Conservation (phyloP, 2,329 filamentous ascomycete species). For the Phoma sp. region DNA sequence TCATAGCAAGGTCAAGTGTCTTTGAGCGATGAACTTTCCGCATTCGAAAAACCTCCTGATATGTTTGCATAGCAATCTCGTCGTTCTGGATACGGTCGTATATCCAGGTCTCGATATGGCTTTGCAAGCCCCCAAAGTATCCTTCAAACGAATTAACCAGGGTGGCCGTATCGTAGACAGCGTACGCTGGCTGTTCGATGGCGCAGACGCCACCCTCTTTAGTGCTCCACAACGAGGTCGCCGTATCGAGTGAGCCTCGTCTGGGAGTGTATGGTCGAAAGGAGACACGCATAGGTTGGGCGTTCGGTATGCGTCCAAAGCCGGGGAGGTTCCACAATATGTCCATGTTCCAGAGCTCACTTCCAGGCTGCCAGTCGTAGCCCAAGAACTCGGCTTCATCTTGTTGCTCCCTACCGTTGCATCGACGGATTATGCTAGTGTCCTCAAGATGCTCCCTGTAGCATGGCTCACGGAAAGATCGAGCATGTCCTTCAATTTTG, state of each 20-base stretch:
- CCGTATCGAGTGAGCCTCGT: constrained; percentile 36
- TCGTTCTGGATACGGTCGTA: constrained; percentile 37
- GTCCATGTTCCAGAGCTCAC: constrained; percentile 37
- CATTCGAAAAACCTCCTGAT: constrained; percentile 41
- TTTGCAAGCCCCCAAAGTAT: constrained; percentile 37
- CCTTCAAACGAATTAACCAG: constrained; percentile 35
- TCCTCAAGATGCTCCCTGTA: constrained; percentile 42
- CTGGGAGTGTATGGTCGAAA: constrained; percentile 39
- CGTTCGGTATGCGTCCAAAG: constrained; percentile 36
- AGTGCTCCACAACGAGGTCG: constrained; percentile 39
- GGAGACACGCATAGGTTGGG: constrained; percentile 32
- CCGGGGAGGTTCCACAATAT: constrained; percentile 45
- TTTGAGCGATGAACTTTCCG: constrained; percentile 27
- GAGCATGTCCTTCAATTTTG: constrained; percentile 38
- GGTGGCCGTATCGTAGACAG: constrained; percentile 41
- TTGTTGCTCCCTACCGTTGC: constrained; percentile 46
- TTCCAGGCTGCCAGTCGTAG: constrained; percentile 38
- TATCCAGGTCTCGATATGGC: constrained; percentile 41
- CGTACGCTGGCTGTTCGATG: constrained; percentile 43
- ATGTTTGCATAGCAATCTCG: constrained; percentile 38
- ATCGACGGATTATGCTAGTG: constrained; percentile 39
- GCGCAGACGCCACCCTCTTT: constrained; percentile 34
- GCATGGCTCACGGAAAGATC: constrained; percentile 42
- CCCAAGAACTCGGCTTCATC: constrained; percentile 40
- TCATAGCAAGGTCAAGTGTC: constrained; percentile 40